These are phyloP conservation scores for Colletotrichum karsti DNA, from an alignment of 2,329 filamentous ascomycete species.

Conservation along the genomic window DNA sequence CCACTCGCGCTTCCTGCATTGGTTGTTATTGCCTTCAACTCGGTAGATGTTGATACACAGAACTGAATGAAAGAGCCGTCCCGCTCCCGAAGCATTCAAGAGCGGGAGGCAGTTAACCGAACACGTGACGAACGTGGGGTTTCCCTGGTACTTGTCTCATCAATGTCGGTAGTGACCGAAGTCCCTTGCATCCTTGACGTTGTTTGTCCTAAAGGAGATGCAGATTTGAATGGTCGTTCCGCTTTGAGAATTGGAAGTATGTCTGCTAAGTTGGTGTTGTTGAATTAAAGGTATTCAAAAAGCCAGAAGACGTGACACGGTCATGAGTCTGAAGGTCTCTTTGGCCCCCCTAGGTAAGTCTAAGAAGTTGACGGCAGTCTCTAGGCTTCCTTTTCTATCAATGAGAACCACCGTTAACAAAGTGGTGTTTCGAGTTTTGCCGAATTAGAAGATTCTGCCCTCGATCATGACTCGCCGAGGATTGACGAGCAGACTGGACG, in stretches of 20 bases:
- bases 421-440: background rate
- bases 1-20: too few species aligned
- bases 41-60: too few species aligned
- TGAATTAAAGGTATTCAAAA: too few species aligned
- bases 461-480: background rate
- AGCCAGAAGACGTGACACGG: too few species aligned
- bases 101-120: constrained; percentile 1
- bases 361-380: too few species aligned
- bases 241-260: background rate
- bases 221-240: background rate
- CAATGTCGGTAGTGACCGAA: background rate
- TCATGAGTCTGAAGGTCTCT: too few species aligned
- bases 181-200: constrained; percentile 2
- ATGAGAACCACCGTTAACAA: too few species aligned
- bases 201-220: background rate
- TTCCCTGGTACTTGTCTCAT: background rate
- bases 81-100: background rate
- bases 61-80: background rate
- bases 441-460: background rate
- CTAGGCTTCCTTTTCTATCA: too few species aligned
- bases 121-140: background rate
- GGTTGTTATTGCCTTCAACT: too few species aligned
- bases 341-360: too few species aligned
- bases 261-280: too few species aligned
- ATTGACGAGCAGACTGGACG: too few species aligned